These are phyloP conservation scores for Xylaria sp. DNA, from an alignment of 2,329 filamentous ascomycete species.

Conservation along the genomic window DNA sequence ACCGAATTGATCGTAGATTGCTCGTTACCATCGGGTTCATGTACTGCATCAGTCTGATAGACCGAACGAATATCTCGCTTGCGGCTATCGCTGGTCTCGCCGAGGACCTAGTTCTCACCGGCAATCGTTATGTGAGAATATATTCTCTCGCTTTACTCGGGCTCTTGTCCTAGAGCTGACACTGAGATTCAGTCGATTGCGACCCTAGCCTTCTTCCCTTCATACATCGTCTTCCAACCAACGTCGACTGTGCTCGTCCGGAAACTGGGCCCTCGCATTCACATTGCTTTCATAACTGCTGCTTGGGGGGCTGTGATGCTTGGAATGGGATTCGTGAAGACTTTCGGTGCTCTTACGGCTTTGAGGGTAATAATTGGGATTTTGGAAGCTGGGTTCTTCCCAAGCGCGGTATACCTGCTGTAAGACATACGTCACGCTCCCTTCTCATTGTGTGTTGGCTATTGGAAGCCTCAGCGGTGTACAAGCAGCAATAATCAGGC, in stretches of 20 bases:
- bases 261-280: constrained; percentile 66
- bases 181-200: constrained; percentile 57
- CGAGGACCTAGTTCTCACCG: constrained; percentile 52
- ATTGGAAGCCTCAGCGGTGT: too few species aligned
- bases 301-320: constrained; percentile 68
- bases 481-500: neutral
- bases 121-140: constrained; percentile 45
- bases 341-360: constrained; percentile 58
- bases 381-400: constrained; percentile 75
- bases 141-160: neutral
- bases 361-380: constrained; percentile 65
- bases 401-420: constrained; percentile 72
- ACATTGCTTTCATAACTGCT: constrained; percentile 60
- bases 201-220: constrained; percentile 75
- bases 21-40: constrained; percentile 67
- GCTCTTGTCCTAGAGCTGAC: constrained; percentile 3
- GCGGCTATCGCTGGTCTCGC: constrained; percentile 73
- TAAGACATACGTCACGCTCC: constrained; percentile 38
- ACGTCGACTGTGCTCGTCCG: constrained; percentile 73
- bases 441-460: too few species aligned
- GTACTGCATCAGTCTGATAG: constrained; percentile 80
- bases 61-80: constrained; percentile 76
- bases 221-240: constrained; percentile 74
- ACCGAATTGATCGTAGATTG: constrained; percentile 70
- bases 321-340: constrained; percentile 66